These are phyloP conservation scores for Rhazya stricta DNA, from an alignment of 257 asterid genomes.

Conservation along the genomic window DNA sequence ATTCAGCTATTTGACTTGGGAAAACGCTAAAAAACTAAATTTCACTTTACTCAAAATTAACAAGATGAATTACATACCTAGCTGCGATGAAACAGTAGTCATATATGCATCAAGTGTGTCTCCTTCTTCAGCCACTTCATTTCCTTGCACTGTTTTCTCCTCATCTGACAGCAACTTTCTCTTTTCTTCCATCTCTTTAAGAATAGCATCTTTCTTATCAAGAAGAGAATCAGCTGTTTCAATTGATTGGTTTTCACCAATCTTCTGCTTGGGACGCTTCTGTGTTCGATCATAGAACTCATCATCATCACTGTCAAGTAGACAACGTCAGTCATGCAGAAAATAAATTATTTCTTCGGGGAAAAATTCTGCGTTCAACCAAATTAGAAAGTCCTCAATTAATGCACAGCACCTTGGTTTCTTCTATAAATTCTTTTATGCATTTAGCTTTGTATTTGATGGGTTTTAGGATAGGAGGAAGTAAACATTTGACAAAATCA, in stretches of 20 bases:
- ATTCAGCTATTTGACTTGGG: not conserved
- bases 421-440: not conserved
- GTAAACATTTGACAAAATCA: not conserved
- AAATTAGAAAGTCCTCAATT: not conserved
- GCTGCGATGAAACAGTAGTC: slow-evolving; percentile 87
- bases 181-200: slow-evolving; percentile 58
- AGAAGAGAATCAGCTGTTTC: slow-evolving; percentile 98
- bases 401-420: not conserved
- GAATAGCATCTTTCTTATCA: slow-evolving; percentile 73
- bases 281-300: slow-evolving; percentile 85
- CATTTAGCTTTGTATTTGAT: not conserved
- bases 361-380: not conserved
- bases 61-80: slow-evolving; percentile 48
- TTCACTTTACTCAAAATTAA: not conserved
- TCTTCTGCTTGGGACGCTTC: slow-evolving; percentile 58
- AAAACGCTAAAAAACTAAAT: not conserved
- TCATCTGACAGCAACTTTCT: slow-evolving; percentile 50
- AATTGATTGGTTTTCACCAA: slow-evolving; percentile 63
- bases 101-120: slow-evolving; percentile 96
- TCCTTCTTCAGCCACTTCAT: slow-evolving; percentile 53
- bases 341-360: not conserved
- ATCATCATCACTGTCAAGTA: slow-evolving; percentile 68
- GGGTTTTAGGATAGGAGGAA: not conserved
- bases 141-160: slow-evolving; percentile 32
- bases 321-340: slow-evolving; percentile 15